Percentiles rank a stretch among this genome's conserved stretches.
These are phyloP conservation scores for Trichoderma koningiopsis DNA, from an alignment of 2,329 filamentous ascomycete genomes.

Conservation along the genomic window DNA sequence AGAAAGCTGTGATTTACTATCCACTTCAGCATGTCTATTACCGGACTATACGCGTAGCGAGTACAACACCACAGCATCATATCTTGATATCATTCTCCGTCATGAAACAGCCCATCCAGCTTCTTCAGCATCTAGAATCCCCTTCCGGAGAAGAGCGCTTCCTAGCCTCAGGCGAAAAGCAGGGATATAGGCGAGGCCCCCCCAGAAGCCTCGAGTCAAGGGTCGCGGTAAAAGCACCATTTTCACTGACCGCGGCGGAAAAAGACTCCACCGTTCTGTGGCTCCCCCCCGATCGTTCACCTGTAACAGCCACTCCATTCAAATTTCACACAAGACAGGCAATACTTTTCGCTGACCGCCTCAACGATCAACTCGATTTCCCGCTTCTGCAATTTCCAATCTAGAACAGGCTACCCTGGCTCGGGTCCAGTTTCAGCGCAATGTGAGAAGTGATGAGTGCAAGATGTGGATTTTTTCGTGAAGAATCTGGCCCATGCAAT, in stretches of 20 bases:
- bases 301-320: conserved; percentile 6
- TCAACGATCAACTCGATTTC: background rate
- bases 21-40: background rate
- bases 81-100: background rate
- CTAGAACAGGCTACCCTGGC: background rate
- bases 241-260: conserved; percentile 1
- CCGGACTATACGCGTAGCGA: background rate
- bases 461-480: background rate
- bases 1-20: background rate
- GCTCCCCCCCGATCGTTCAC: conserved; percentile 3
- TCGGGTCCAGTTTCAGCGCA: background rate
- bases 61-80: background rate
- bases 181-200: conserved; percentile 3
- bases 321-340: background rate
- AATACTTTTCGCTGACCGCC: background rate
- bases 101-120: background rate
- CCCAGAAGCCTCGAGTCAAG: conserved; percentile 8
- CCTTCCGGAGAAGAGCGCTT: conserved; percentile 4
- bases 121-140: background rate
- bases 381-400: background rate
- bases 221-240: background rate
- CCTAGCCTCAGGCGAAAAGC: background rate
- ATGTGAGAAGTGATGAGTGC: background rate
- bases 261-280: conserved; percentile 8
- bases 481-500: background rate